Evolutionary conservation across 2,329 filamentous ascomycete genomes (phyloP), one percentile per base, ranked within the genome.

Genomic region (Penicillium palitans): DNA sequence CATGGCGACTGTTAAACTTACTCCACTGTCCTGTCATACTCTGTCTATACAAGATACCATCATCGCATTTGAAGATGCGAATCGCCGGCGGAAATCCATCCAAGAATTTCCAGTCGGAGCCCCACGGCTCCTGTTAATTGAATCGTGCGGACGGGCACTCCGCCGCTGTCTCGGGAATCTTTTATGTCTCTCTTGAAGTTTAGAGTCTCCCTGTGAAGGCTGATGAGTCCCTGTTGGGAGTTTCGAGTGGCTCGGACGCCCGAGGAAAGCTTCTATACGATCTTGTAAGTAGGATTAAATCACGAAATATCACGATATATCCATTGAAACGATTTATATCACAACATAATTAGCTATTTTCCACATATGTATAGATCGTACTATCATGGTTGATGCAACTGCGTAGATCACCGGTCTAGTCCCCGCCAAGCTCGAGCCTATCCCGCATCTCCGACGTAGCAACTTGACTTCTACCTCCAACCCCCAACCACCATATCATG

Each of bases 401-500:
- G 15, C 12, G 29, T 37, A 27, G 21, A 37, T 35, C 50, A 7
- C 12, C 17, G 15, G 51, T 37, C 17, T 24, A 51, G 39, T 49
- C 52, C 33, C 33, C 46, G 60, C 63, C 62, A 64, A 67, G 61
- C 58, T 59, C 50, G 13, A 53, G 52, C 35, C 57, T 33, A 52
- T 48, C 33, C 33, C 42, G 42, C 52, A 55, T 42, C 29, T 51
- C 46, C 46, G 35, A 45, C 25, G 24, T 31, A 35, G 12, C 44
- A 31, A 45, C 60, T 48, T 61, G 58, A 48, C 58, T 49, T 24
- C 21, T 12, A 55, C 31, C 21, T n/a, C 52, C 35, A 57, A 60
- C 57, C 50, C 31, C 58, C 58, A 55, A 49, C 46, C 40, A 17
- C 31, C 27, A 51, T 48, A 60, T 15, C 56, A 71, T 72, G 69